A percentile compares a stretch with the other conserved stretches of the same genome.
These are phyloP conservation scores for Phytophthora tubulina DNA, from an alignment of 352 stramenopile species.

Conservation along the genomic window DNA sequence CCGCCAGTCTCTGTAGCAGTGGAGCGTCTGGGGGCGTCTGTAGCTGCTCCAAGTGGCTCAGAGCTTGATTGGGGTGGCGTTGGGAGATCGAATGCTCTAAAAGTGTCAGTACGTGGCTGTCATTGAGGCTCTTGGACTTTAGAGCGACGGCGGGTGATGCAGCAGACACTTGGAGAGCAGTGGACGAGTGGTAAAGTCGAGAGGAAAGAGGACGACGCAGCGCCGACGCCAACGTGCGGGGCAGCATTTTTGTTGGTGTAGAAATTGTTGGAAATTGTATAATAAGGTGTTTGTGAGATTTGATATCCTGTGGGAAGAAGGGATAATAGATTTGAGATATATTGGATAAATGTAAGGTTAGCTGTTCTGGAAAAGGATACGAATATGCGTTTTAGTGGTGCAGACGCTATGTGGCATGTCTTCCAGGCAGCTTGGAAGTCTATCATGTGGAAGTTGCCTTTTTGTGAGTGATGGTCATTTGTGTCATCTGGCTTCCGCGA, in stretches of 20 bases:
- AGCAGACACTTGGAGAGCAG: slow-evolving; percentile 12
- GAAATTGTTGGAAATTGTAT: not conserved
- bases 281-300: not conserved
- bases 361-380: not conserved
- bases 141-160: not conserved
- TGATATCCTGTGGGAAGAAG: slow-evolving; percentile 5
- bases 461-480: slow-evolving; percentile 32
- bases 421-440: not conserved
- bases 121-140: slow-evolving; percentile 4
- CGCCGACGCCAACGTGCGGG: slow-evolving; percentile 11
- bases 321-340: not conserved
- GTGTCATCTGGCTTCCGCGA: not conserved
- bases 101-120: slow-evolving; percentile 27
- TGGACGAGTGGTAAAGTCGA: slow-evolving; percentile 4
- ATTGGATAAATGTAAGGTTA: not conserved
- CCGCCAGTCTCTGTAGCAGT: slow-evolving; percentile 58
- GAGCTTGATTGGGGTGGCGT: slow-evolving; percentile 41
- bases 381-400: slow-evolving; percentile 12
- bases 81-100: slow-evolving; percentile 54
- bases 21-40: slow-evolving; percentile 36
- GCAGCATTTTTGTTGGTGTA: slow-evolving; percentile 9
- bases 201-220: slow-evolving; percentile 19
- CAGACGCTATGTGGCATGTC: not conserved
- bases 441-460: not conserved
- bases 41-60: slow-evolving; percentile 52